phyloP scores from a whole-genome alignment of 257 asterid species.

The Anisodus acutangulus region DNA sequence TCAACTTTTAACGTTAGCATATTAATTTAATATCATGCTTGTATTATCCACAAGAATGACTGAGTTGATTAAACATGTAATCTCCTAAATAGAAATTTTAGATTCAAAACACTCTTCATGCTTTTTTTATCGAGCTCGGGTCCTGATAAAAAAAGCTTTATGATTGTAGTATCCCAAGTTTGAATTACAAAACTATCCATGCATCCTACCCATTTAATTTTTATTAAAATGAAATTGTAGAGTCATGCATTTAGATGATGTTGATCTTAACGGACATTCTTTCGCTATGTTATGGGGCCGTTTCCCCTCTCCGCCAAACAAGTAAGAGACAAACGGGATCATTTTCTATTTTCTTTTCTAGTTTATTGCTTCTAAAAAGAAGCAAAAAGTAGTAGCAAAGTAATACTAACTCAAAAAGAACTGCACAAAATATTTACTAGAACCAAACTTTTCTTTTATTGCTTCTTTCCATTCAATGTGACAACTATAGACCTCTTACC shows the following conservation, averaged over 20 bases:
- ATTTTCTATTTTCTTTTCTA: not conserved
- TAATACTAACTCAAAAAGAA: not conserved
- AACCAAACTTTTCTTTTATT: not conserved
- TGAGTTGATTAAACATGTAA: no score
- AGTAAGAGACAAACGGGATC: not conserved
- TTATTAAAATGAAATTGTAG: not conserved
- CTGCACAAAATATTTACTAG: constrained; percentile 15
- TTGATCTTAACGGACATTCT: not conserved
- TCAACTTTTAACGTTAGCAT: not conserved
- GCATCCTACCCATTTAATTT: not conserved
- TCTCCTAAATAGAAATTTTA: no score
- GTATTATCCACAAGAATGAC: no score
- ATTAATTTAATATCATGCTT: no score
- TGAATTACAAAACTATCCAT: not conserved
- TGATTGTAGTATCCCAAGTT: not conserved
- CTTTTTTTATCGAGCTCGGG: no score
- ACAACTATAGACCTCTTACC: not conserved
- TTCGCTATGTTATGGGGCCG: not conserved
- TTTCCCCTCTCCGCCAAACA: constrained; percentile 1
- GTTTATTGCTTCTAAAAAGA: not conserved
- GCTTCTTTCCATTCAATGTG: no score
- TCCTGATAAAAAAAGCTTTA: not conserved
- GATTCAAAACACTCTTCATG: no score
- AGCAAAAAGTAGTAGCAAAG: not conserved
- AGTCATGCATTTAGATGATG: not conserved